Conservation (phyloP, 164 flowering plant genomes). For the Akebia trifoliata region DNA sequence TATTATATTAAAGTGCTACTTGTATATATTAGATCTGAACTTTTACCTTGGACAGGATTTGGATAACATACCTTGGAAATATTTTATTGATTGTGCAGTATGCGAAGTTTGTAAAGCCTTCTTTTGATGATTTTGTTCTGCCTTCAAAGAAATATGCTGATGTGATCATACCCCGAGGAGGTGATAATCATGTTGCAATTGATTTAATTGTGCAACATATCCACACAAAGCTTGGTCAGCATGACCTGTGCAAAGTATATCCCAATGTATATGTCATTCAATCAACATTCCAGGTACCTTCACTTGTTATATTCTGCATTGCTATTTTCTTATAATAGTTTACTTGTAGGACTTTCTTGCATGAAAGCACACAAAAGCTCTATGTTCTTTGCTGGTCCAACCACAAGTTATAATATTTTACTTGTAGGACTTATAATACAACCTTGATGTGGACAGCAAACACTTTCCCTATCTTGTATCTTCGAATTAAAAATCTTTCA, state of each 20-base stretch:
- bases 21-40: neutral
- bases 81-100: slow-evolving; percentile 48
- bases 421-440: no score
- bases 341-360: no score
- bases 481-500: no score
- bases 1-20: neutral
- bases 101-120: slow-evolving; percentile 97
- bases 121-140: slow-evolving; percentile 93
- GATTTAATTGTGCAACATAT: slow-evolving; percentile 96
- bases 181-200: slow-evolving; percentile 94
- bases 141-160: slow-evolving; percentile 99
- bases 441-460: no score
- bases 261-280: slow-evolving; percentile 79
- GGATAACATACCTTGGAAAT: neutral
- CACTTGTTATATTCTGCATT: neutral
- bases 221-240: slow-evolving; percentile 93
- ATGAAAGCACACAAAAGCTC: no score
- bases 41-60: no score
- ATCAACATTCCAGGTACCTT: slow-evolving; percentile 87
- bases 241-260: slow-evolving; percentile 88
- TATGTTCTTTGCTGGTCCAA: no score
- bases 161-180: slow-evolving; percentile 96
- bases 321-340: no score
- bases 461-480: no score
- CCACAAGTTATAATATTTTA: no score